Percentiles rank a stretch among this genome's conserved stretches.
Conservation (phyloP, 768 basidiomycete genomes). For the Suillus ampliporus region DNA sequence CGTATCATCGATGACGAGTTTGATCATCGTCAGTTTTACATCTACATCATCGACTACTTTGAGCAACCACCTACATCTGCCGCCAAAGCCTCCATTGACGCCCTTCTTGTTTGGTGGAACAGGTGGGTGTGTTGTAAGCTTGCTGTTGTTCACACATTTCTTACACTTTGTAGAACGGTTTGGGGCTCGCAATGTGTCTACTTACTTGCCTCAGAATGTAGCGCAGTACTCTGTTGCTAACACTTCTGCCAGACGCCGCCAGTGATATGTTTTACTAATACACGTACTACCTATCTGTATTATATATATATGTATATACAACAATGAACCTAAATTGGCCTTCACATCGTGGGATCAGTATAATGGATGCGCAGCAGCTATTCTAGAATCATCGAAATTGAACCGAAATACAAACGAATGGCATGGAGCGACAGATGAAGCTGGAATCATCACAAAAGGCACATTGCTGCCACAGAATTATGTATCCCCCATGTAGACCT, state of each 20-base stretch:
- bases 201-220: slow-evolving; percentile 3
- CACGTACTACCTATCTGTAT: neutral
- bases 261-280: neutral
- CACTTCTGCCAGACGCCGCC: neutral
- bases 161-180: neutral
- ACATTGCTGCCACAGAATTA: too few species aligned
- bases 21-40: slow-evolving; percentile 17
- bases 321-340: too few species aligned
- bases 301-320: neutral
- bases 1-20: slow-evolving; percentile 14
- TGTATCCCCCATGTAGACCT: too few species aligned
- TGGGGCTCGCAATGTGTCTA: neutral
- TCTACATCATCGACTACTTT: slow-evolving; percentile 19
- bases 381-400: too few species aligned
- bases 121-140: slow-evolving; percentile 5
- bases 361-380: too few species aligned
- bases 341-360: too few species aligned
- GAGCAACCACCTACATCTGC: neutral
- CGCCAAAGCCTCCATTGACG: neutral
- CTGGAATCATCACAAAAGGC: too few species aligned
- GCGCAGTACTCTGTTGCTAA: slow-evolving; percentile 7
- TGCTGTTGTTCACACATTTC: neutral
- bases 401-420: too few species aligned
- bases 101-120: slow-evolving; percentile 18
- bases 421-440: too few species aligned